A percentile compares a stretch with the other conserved stretches of the same genome.
phyloP scores from a whole-genome alignment of 83 land plant genomes.

The Diphasiastrum complanatum region DNA sequence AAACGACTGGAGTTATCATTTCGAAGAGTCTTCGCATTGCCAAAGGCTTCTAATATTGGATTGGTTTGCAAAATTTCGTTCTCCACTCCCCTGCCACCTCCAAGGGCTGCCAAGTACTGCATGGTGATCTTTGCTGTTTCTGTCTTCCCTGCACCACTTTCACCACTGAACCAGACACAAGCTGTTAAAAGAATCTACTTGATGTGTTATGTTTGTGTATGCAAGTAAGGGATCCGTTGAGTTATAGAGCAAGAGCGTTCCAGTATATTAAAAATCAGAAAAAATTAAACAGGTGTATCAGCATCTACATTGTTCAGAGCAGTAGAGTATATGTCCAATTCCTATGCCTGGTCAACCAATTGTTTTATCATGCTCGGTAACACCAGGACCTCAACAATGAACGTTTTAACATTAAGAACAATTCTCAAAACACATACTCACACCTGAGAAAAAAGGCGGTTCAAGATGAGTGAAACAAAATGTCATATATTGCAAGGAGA shows the following conservation, averaged over 20 bases:
- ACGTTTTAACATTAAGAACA: no score
- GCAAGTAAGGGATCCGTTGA: background rate
- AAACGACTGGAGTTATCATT: conserved; percentile 98
- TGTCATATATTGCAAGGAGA: no score
- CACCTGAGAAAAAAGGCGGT: no score
- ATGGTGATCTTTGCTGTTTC: conserved; percentile 99
- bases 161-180: conserved; percentile 75
- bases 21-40: conserved; percentile 92
- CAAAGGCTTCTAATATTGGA: conserved; percentile 98
- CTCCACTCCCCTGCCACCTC: conserved; percentile 95
- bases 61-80: conserved; percentile 91
- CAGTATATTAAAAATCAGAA: no score
- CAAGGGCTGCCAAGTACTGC: conserved; percentile 98
- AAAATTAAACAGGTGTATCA: no score
- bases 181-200: background rate
- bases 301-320: no score
- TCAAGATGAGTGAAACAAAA: no score
- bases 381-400: no score
- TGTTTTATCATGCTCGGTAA: no score
- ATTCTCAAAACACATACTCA: no score
- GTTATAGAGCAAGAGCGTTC: background rate
- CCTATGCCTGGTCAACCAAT: no score
- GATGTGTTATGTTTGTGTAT: background rate
- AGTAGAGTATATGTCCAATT: no score
- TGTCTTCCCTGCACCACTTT: conserved; percentile 99